These are phyloP conservation scores for Tarenaya hassleriana DNA, from an alignment of 345 rosid genomes.

Conservation along the genomic window DNA sequence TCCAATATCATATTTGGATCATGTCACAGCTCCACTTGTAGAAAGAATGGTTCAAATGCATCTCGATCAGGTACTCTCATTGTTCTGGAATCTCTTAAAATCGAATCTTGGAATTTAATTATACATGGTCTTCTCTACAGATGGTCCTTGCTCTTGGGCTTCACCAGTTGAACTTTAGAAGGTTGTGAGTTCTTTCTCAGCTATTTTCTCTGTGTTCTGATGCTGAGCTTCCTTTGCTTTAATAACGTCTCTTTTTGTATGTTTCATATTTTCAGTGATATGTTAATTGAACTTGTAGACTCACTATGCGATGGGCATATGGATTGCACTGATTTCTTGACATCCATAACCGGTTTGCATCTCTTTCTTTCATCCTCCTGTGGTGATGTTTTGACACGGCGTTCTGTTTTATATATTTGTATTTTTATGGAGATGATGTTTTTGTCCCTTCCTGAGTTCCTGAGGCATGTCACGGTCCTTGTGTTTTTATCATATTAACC, in stretches of 20 bases:
- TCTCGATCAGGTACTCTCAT: slow-evolving; percentile 76
- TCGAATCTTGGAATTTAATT: slow-evolving; percentile 19
- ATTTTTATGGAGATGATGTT: no score
- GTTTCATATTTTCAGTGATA: slow-evolving; percentile 39
- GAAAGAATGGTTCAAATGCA: slow-evolving; percentile 77
- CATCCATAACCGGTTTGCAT: slow-evolving; percentile 68
- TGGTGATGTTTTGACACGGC: background rate
- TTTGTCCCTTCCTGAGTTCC: no score
- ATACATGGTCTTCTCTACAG: slow-evolving; percentile 37
- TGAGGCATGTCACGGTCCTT: no score
- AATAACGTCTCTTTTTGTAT: slow-evolving; percentile 11
- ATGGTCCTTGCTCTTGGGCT: slow-evolving; percentile 75
- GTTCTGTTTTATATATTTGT: background rate
- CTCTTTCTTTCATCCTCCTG: slow-evolving; percentile 6
- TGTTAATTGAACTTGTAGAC: slow-evolving; percentile 60
- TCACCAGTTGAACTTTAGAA: slow-evolving; percentile 80
- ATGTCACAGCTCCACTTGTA: slow-evolving; percentile 74
- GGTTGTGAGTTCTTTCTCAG: no score
- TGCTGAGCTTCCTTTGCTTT: background rate
- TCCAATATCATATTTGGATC: slow-evolving; percentile 86
- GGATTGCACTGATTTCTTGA: no score
- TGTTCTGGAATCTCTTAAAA: slow-evolving; percentile 16
- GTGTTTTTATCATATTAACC: no score
- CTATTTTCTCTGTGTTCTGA: background rate
- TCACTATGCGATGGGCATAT: slow-evolving; percentile 56